Evolutionary conservation across 306 rosid genomes (phyloP).

Genomic region (Begonia loranthoides): DNA sequence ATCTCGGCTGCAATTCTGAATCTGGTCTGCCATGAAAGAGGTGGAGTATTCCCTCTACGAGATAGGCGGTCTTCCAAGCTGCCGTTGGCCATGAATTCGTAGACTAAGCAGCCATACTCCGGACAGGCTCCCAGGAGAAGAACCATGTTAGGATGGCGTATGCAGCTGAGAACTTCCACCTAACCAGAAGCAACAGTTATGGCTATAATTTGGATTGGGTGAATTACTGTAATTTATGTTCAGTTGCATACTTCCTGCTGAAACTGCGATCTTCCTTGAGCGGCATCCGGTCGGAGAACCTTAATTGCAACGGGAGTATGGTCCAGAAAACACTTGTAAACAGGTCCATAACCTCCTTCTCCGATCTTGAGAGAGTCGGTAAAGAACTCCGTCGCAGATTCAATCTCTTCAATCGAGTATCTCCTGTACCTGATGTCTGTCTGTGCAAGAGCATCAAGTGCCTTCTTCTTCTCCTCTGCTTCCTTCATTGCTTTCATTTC

Average conservation of each 20-base stretch:
- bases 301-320: slow-evolving; percentile 80
- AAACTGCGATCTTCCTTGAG: slow-evolving; percentile 88
- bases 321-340: slow-evolving; percentile 54
- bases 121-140: slow-evolving; percentile 96
- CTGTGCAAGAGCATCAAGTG: slow-evolving; percentile 34
- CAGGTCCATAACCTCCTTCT: slow-evolving; percentile 97
- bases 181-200: slow-evolving; percentile 10
- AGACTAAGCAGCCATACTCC: slow-evolving; percentile 83
- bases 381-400: slow-evolving; percentile 63
- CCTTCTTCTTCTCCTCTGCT: slow-evolving; percentile 55
- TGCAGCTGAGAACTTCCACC: slow-evolving; percentile 87
- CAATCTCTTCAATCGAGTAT: slow-evolving; percentile 78
- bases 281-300: slow-evolving; percentile 94
- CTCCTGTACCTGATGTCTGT: slow-evolving; percentile 54
- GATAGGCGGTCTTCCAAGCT: slow-evolving; percentile 79
- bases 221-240: slow-evolving; percentile 6
- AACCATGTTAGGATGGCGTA: slow-evolving; percentile 96
- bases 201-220: no score
- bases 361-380: slow-evolving; percentile 58
- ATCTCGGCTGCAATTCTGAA: slow-evolving; percentile 80
- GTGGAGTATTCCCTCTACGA: slow-evolving; percentile 25
- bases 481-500: slow-evolving; percentile 67
- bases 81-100: slow-evolving; percentile 82
- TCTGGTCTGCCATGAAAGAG: slow-evolving; percentile 77
- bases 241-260: slow-evolving; percentile 58